A percentile compares a stretch with the other conserved stretches of the same genome.
Evolutionary conservation across 169 alveolate species (phyloP).

Genomic region (Eimeria acervulina): DNA sequence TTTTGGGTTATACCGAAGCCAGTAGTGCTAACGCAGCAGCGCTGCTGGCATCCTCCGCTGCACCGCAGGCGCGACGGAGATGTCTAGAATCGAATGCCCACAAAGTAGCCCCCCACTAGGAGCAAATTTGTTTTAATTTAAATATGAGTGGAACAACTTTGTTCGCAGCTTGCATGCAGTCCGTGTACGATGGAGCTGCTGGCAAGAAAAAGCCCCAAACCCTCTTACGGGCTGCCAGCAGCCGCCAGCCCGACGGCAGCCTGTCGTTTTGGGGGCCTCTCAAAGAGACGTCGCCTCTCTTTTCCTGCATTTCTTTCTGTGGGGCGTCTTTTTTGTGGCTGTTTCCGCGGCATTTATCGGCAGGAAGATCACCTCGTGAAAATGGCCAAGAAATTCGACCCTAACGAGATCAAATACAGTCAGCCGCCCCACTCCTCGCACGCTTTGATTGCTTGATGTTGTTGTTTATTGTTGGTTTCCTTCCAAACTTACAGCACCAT

Average conservation of each 20-base stretch:
- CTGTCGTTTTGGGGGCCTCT: constrained; percentile 50
- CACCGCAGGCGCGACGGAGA: not conserved
- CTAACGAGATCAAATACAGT: constrained; percentile 87
- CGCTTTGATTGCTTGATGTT: not conserved
- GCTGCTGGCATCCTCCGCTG: too few relatives aligned
- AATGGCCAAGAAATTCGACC: constrained; percentile 89
- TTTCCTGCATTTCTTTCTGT: not conserved
- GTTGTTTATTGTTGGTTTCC: not conserved
- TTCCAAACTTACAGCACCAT: not conserved
- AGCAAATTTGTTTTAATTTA: not conserved
- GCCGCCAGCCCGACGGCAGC: constrained; percentile 32
- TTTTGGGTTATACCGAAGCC: not conserved
- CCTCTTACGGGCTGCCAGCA: constrained; percentile 12
- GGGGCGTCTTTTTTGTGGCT: constrained; percentile 53
- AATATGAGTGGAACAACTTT: not conserved
- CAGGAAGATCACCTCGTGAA: constrained; percentile 11
- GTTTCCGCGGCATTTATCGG: constrained; percentile 13
- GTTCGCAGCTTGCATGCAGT: not conserved
- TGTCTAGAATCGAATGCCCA: not conserved
- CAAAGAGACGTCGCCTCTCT: not conserved
- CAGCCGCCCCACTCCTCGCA: constrained; percentile 33
- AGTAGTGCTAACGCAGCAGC: too few relatives aligned
- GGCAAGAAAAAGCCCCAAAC: constrained; percentile 14
- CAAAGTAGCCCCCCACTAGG: not conserved
- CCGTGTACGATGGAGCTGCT: not conserved